Evolutionary conservation across 345 rosid species (phyloP), one percentile per base, ranked within the genome.

Genomic region (Linum usitatissimum): DNA sequence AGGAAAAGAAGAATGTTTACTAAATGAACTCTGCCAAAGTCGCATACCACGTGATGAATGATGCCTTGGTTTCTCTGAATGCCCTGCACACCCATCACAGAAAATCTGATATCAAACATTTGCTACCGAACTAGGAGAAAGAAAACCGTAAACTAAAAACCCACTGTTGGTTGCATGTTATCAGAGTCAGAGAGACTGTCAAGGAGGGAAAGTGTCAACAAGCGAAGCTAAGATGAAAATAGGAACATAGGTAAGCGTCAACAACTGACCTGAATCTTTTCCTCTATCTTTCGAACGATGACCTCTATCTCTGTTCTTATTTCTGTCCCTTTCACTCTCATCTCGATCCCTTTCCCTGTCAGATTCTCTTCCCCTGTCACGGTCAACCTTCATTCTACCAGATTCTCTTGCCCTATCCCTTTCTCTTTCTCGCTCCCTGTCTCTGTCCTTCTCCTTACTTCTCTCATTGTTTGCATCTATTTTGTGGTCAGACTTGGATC

Each of bases 341-440:
- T 80, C 85, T 34, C 81, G 76, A 8, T 83, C 96, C 63, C 91
- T 75, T 67, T 91, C 96, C 77, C 86, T 71, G 56, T 88, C 92
- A 10, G 87, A 83, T 67, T 80, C 96, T 72, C 94, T 81, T 64
- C 83, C 82, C 73, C 94, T 83, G 42, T 88, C 87, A 60, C 83
- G 80, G 65, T 83, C 85, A 39, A 38, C 61, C 75, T 70, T 90
- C 53, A 71, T 77, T 74, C 91, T 83, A 30, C 64, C 86, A 49
- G 86, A 78, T 19, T 65, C 70, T 10, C 66, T 71, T 0, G 55
- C 74, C 54, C 64, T 66, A 15, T 42, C 42, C 21, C 51, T 39
- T 3, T 85, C 88, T 75, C 85, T 79, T 12, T 78, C 92, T 63
- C 79, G 72, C 0, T 80, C 84, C 60, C 78, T 70, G 1, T 73